These are phyloP conservation scores for Hypoxylon sp. DNA, from an alignment of 2,329 filamentous ascomycete species.

Conservation along the genomic window DNA sequence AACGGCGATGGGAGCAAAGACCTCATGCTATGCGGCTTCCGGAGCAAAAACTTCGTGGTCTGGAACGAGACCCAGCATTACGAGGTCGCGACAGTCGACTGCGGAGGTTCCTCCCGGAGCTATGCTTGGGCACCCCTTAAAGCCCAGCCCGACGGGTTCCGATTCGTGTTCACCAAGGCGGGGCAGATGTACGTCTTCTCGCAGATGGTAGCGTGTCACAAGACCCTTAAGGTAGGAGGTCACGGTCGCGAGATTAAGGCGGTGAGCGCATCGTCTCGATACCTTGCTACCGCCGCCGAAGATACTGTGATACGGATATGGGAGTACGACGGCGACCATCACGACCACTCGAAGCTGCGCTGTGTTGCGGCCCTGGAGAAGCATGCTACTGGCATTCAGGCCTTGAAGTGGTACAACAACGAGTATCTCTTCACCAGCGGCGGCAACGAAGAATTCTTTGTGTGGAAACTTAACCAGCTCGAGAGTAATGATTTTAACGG, in stretches of 20 bases:
- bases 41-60: conserved; percentile 81
- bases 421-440: conserved; percentile 85
- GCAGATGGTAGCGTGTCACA: conserved; percentile 55
- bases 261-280: conserved; percentile 58
- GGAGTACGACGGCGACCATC: conserved; percentile 55
- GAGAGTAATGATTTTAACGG: conserved; percentile 61
- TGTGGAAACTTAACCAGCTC: conserved; percentile 77
- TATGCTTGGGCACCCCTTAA: conserved; percentile 67
- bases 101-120: conserved; percentile 85
- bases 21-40: conserved; percentile 84
- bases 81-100: conserved; percentile 79
- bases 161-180: conserved; percentile 82
- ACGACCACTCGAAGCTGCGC: conserved; percentile 46
- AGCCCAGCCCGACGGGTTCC: conserved; percentile 53
- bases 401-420: conserved; percentile 80
- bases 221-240: conserved; percentile 74
- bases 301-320: conserved; percentile 82
- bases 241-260: conserved; percentile 88
- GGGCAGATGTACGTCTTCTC: conserved; percentile 65
- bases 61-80: conserved; percentile 81
- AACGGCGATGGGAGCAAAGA: conserved; percentile 58
- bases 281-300: conserved; percentile 77
- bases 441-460: conserved; percentile 88
- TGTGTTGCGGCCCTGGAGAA: conserved; percentile 77
- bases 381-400: conserved; percentile 87